Base-by-base conservation (phyloP, 305 asterid species). In the Fraxinus nigra region DNA sequence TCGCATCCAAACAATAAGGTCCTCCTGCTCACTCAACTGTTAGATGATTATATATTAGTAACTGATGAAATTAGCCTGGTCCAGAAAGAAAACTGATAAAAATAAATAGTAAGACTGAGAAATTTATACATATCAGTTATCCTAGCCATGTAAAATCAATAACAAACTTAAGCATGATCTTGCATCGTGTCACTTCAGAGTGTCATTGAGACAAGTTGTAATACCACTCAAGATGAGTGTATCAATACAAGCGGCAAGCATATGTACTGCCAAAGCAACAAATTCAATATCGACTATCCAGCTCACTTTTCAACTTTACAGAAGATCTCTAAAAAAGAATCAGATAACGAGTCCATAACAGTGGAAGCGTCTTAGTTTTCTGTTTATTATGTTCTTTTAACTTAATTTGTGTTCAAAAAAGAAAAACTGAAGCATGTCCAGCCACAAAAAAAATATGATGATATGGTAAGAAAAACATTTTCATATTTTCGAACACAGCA, bases 1-100 rank as follows among this genome's bases (percentile, higher is more conserved):
- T 83, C 97, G 85, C 95, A 93, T 93, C 97, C 97, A 93, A 69
- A 93, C 96, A 77, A 90, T 90, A 70, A 91, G 91, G 46, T 91
- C 87, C 85, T 93, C 95, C 82, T 91, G 97, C 78, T 90, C 86
- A 74, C 83, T 90, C 88, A 93, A 84, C 87, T 90, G 85, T 86
- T n/a, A n/a, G 3, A 35, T 0, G 20, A 30, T 24, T 30, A 16
- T 26, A 40, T 37, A 72, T 75, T 37, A 33, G 10, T 34, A 38
- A 24, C 22, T 35, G 9, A 11, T 69, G 70, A 48, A 48, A 67
- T 11, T 67, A 67, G 38, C 20, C 38, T 13, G 16, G 20, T 63
- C 74, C 33, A 28, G n/a, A 28, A 67, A 67, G n/a, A 1, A 67
- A 67, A 67, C 32, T 1, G 16, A 67, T 4, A 10, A 18, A 28